Evolutionary conservation across 2,329 filamentous ascomycete genomes (phyloP).

Genomic region (Mariannaea sp.): DNA sequence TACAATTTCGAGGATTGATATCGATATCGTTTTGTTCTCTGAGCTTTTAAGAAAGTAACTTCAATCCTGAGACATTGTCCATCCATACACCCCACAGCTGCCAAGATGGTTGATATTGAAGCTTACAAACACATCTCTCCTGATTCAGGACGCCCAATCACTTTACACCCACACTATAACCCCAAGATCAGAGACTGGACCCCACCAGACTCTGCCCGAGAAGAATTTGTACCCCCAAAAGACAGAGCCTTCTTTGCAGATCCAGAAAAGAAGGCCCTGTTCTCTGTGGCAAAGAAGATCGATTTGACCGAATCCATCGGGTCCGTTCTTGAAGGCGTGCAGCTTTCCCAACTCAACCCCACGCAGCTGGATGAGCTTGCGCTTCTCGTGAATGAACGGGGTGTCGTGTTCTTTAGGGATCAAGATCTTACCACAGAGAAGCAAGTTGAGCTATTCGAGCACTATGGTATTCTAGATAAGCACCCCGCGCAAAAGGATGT

Average conservation of each 20-base stretch:
- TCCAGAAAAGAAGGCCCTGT: conserved; percentile 49
- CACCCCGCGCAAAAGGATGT: conserved; percentile 50
- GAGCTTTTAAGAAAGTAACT: not conserved
- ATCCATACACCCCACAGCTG: not conserved
- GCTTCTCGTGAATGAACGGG: conserved; percentile 51
- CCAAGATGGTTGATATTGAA: conserved; percentile 43
- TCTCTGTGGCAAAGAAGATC: conserved; percentile 44
- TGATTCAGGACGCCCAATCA: conserved; percentile 53
- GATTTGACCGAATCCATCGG: conserved; percentile 53
- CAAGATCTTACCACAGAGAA: conserved; percentile 50
- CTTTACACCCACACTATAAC: conserved; percentile 53
- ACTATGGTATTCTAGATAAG: conserved; percentile 54
- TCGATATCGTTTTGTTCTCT: not conserved
- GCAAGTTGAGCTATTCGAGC: conserved; percentile 51
- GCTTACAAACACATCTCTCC: conserved; percentile 53
- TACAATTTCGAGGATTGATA: not conserved
- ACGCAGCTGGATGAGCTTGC: conserved; percentile 57
- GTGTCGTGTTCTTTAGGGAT: conserved; percentile 54
- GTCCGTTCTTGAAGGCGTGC: conserved; percentile 45
- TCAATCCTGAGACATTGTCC: not conserved
- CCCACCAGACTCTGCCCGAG: conserved; percentile 11
- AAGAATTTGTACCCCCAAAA: conserved; percentile 23
- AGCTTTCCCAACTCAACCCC: conserved; percentile 51
- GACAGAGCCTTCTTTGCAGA: conserved; percentile 49
- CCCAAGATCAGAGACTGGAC: conserved; percentile 45